phyloP scores from a whole-genome alignment of 2,329 filamentous ascomycete species.

The Microsporum ferrugineum region DNA sequence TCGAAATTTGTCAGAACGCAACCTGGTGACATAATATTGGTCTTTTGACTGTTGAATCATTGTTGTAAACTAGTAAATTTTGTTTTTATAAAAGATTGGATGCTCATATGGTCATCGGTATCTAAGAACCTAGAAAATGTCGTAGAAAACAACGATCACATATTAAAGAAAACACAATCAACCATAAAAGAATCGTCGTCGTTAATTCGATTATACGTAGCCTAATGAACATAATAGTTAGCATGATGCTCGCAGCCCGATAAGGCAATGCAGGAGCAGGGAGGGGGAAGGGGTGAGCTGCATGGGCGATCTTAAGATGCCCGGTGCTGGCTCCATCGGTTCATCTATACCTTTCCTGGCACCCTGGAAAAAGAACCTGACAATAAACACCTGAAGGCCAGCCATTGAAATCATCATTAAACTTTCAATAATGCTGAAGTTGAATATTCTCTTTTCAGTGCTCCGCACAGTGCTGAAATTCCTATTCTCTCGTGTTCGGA shows the following conservation, averaged over 20 bases:
- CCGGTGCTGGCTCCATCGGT: not conserved
- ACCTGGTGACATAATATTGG: not conserved
- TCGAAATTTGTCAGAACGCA: not conserved
- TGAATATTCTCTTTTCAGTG: slow-evolving; percentile 91
- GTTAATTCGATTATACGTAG: slow-evolving; percentile 10
- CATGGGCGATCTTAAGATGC: not conserved
- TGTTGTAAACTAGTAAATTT: not conserved
- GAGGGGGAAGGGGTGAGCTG: not conserved
- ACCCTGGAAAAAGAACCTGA: slow-evolving; percentile 96
- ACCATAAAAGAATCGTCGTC: not conserved
- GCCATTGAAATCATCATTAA: slow-evolving; percentile 91
- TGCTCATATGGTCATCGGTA: not conserved
- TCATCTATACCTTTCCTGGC: slow-evolving; percentile 50
- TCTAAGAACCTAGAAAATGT: not conserved
- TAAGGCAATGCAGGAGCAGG: not conserved
- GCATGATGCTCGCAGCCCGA: not conserved
- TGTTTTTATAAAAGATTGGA: not conserved
- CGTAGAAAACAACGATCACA: not conserved
- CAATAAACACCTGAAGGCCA: slow-evolving; percentile 89
- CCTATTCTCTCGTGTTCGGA: slow-evolving; percentile 94
- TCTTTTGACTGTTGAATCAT: not conserved
- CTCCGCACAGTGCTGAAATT: slow-evolving; percentile 97
- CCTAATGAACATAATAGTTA: slow-evolving; percentile 6
- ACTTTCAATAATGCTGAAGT: slow-evolving; percentile 90
- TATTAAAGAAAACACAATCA: not conserved